Evolutionary conservation across 2,329 filamentous ascomycete species (phyloP).

Genomic region (Clonostachys chloroleuca): DNA sequence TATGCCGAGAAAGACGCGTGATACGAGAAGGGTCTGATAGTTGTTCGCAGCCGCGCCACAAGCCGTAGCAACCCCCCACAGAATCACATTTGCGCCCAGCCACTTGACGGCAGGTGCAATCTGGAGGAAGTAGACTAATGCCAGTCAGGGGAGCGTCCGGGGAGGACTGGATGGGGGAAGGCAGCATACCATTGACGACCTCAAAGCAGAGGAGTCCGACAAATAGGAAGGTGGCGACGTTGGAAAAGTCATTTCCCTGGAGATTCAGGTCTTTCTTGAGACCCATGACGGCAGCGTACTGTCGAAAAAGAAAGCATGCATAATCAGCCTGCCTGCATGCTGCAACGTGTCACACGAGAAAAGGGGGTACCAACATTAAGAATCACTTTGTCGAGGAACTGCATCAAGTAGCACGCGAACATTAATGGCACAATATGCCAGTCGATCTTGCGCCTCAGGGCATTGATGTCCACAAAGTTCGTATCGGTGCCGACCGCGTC

Average conservation of each 20-base stretch:
- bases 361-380: constrained; percentile 44
- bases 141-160: no score
- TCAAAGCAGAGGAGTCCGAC: constrained; percentile 57
- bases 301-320: constrained; percentile 3
- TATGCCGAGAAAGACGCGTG: constrained; percentile 54
- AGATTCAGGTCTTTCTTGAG: constrained; percentile 47
- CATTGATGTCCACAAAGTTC: constrained; percentile 32
- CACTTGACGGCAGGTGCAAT: constrained; percentile 57
- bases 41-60: constrained; percentile 47
- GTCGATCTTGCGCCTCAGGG: constrained; percentile 51
- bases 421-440: constrained; percentile 56
- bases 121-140: constrained; percentile 51
- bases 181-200: constrained; percentile 46
- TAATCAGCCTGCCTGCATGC: neutral
- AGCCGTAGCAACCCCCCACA: constrained; percentile 54
- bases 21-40: constrained; percentile 48
- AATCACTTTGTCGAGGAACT: constrained; percentile 61
- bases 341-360: neutral
- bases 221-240: constrained; percentile 58
- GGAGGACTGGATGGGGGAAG: no score
- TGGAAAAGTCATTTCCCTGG: constrained; percentile 56
- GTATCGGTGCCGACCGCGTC: constrained; percentile 23
- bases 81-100: constrained; percentile 51
- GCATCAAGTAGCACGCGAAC: constrained; percentile 58
- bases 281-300: constrained; percentile 66